These are phyloP conservation scores for Puccinia hordei DNA, from an alignment of 1,284 basidiomycete genomes.

Conservation along the genomic window DNA sequence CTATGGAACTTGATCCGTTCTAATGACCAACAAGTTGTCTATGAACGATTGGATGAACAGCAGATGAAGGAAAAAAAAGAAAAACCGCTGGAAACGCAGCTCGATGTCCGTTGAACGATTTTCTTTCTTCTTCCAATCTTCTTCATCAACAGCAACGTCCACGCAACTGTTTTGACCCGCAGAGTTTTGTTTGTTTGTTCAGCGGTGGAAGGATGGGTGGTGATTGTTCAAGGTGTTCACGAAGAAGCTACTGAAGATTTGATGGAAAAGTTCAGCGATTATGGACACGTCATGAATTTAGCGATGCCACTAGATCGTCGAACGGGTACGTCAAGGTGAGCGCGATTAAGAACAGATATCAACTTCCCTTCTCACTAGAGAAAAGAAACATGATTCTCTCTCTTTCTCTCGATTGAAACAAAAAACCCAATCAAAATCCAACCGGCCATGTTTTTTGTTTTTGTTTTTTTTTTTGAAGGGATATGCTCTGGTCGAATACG, in stretches of 20 bases:
- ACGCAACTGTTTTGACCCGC: not conserved
- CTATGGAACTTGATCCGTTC: constrained; percentile 54
- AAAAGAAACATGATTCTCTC: not conserved
- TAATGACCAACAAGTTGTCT: not conserved
- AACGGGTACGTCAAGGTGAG: constrained; percentile 95
- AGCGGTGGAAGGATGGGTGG: constrained; percentile 99
- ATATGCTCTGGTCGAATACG: constrained; percentile 94
- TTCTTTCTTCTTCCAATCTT: not conserved
- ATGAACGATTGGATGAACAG: constrained; percentile 52
- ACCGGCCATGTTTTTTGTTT: not conserved
- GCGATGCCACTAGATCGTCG: constrained; percentile 94
- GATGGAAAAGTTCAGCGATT: constrained; percentile 95
- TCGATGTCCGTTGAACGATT: constrained; percentile 6
- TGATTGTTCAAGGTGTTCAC: constrained; percentile 92
- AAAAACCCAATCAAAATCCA: not conserved
- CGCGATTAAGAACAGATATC: not conserved
- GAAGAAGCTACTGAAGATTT: constrained; percentile 98
- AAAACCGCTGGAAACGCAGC: constrained; percentile 40
- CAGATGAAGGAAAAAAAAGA: constrained; percentile 19
- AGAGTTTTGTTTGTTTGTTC: constrained; percentile 51
- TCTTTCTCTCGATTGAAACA: not conserved
- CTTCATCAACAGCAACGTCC: not conserved
- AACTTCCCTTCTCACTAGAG: not conserved
- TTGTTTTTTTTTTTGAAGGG: too few species aligned
- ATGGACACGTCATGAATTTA: constrained; percentile 92